These are phyloP conservation scores for Lyophyllum atratum DNA, from an alignment of 768 basidiomycete species.

Conservation along the genomic window DNA sequence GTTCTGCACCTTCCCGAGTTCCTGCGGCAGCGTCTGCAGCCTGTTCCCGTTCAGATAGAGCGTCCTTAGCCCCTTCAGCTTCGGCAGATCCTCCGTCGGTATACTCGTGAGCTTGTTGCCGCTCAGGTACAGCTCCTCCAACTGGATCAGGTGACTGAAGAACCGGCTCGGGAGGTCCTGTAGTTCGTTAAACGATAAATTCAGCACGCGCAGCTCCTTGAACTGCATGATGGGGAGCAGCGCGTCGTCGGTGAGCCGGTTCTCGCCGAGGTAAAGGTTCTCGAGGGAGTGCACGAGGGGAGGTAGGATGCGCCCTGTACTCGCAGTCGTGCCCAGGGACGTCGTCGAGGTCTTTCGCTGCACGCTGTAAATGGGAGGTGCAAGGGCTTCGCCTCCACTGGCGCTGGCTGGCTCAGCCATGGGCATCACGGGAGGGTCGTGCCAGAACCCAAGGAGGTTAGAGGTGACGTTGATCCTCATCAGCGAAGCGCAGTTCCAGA, in stretches of 20 bases:
- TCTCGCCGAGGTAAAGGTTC: slow-evolving; percentile 88
- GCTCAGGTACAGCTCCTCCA: slow-evolving; percentile 90
- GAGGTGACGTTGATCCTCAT: slow-evolving; percentile 82
- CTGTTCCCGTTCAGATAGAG: slow-evolving; percentile 94
- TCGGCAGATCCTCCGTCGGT: slow-evolving; percentile 85
- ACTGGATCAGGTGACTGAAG: slow-evolving; percentile 64
- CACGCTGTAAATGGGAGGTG: slow-evolving; percentile 19
- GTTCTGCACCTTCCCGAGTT: slow-evolving; percentile 79
- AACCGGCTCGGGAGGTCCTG: slow-evolving; percentile 83
- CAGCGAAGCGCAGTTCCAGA: slow-evolving; percentile 86
- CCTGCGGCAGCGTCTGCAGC: slow-evolving; percentile 89
- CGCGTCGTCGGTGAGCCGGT: slow-evolving; percentile 77
- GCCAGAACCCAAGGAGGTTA: slow-evolving; percentile 78
- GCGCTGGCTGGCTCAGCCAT: slow-evolving; percentile 8
- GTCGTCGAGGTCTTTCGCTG: slow-evolving; percentile 36
- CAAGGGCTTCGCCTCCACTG: slow-evolving; percentile 15
- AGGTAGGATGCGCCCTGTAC: slow-evolving; percentile 37
- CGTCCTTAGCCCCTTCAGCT: slow-evolving; percentile 64
- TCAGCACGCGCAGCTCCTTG: slow-evolving; percentile 77
- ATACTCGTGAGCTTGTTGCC: slow-evolving; percentile 93
- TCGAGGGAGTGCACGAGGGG: slow-evolving; percentile 74
- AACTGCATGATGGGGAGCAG: slow-evolving; percentile 76
- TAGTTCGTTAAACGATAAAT: slow-evolving; percentile 94
- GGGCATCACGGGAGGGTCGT: slow-evolving; percentile 54
- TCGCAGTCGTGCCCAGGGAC: slow-evolving; percentile 19